These are phyloP conservation scores for Nakazawaea ernobii DNA, from an alignment of 805 yeast genomes.

Conservation along the genomic window DNA sequence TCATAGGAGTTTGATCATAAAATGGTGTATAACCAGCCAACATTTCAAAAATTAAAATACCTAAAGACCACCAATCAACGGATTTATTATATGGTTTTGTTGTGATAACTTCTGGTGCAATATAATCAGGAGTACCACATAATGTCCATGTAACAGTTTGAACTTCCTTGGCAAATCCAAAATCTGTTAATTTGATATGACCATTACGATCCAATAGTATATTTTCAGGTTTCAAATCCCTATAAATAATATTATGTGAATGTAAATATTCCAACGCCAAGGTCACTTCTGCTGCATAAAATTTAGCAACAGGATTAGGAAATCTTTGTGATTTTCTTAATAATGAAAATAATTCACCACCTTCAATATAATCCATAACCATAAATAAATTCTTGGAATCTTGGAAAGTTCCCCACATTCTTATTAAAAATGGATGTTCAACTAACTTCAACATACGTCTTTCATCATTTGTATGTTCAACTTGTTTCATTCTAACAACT, in stretches of 20 bases:
- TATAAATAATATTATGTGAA: conserved; percentile 51
- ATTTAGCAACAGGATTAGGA: conserved; percentile 60
- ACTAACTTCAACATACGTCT: conserved; percentile 52
- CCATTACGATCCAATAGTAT: conserved; percentile 54
- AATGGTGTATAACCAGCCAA: conserved; percentile 58
- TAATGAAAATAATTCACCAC: conserved; percentile 54
- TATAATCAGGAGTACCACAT: conserved; percentile 62
- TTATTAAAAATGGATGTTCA: conserved; percentile 53
- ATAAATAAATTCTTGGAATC: conserved; percentile 51
- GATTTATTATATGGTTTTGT: conserved; percentile 58
- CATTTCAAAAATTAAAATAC: conserved; percentile 57
- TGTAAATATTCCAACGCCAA: conserved; percentile 55
- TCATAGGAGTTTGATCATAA: conserved; percentile 59
- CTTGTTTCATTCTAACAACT: conserved; percentile 57
- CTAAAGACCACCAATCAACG: conserved; percentile 64
- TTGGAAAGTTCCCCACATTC: conserved; percentile 68
- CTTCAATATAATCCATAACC: conserved; percentile 64
- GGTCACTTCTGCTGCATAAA: conserved; percentile 58
- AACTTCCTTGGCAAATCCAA: conserved; percentile 61
- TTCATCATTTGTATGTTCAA: conserved; percentile 60
- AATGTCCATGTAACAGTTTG: conserved; percentile 54
- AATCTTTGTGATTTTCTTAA: conserved; percentile 52
- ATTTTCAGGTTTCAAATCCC: conserved; percentile 60
- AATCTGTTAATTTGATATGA: conserved; percentile 55
- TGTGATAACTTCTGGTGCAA: conserved; percentile 62